Conservation (phyloP, 2,329 filamentous ascomycete genomes). For the Septoria linicola region DNA sequence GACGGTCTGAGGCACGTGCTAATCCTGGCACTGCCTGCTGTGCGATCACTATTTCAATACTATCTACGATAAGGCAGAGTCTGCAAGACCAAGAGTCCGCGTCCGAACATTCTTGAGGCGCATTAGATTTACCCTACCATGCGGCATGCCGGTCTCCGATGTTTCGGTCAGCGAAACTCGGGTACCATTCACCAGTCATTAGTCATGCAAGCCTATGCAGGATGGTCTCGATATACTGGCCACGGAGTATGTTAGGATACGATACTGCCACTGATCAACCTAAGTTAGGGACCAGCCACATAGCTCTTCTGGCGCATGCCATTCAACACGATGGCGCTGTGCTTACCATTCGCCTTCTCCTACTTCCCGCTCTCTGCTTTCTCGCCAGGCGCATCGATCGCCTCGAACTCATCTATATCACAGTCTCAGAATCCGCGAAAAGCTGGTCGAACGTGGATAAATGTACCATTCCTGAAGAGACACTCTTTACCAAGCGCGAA, state of each 20-base stretch:
- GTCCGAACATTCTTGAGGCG: neutral
- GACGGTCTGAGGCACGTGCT: too few species aligned
- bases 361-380: neutral
- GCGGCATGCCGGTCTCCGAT: neutral
- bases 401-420: neutral
- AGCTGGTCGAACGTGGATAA: constrained; percentile 6
- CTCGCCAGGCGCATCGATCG: neutral
- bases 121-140: neutral
- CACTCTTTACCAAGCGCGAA: constrained; percentile 3
- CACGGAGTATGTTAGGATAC: neutral
- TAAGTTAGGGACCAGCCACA: neutral
- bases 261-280: constrained; percentile 2
- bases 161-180: constrained; percentile 12
- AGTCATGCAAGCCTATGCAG: constrained; percentile 1
- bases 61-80: neutral
- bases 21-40: neutral
- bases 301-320: neutral
- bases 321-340: constrained; percentile 6
- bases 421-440: neutral
- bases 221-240: neutral
- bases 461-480: constrained; percentile 2
- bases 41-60: constrained; percentile 5
- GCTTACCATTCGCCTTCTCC: constrained; percentile 4
- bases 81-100: neutral
- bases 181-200: neutral